Evolutionary conservation across 257 asterid genomes (phyloP).

Genomic region (Nicotiana tomentosiformis): DNA sequence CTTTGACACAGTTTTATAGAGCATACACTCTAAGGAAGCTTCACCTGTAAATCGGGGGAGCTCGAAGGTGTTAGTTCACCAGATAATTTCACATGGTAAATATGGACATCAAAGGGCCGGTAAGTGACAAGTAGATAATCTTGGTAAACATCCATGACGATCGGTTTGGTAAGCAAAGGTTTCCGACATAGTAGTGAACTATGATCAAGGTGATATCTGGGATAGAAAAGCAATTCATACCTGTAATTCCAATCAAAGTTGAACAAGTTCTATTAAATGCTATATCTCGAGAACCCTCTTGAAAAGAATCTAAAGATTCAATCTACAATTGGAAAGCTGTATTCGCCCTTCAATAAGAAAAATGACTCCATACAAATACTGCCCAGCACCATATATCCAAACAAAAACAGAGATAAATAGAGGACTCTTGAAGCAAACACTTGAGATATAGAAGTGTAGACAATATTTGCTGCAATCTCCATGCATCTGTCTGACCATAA

Average conservation of each 20-base stretch:
- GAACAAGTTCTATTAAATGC: not conserved
- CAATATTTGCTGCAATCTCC: not conserved
- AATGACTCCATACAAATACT: not conserved
- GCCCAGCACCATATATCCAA: not conserved
- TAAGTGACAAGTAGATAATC: constrained; percentile 90
- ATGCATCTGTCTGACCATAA: constrained; percentile 8
- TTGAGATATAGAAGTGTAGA: not conserved
- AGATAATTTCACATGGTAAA: constrained; percentile 78
- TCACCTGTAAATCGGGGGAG: constrained; percentile 88
- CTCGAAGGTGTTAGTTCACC: constrained; percentile 93
- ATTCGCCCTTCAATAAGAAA: not conserved
- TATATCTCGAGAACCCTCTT: not conserved
- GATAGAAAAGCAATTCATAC: constrained; percentile 94
- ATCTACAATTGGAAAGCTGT: not conserved
- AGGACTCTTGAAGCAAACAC: not conserved
- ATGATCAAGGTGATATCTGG: constrained; percentile 98
- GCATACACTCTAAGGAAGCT: not conserved
- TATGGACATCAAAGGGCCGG: constrained; percentile 93
- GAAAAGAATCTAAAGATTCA: not conserved
- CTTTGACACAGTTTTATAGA: not conserved
- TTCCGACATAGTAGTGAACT: constrained; percentile 91
- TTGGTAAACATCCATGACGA: constrained; percentile 98
- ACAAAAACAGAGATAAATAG: constrained; percentile 1
- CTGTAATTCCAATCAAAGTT: constrained; percentile 39
- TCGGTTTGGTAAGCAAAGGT: constrained; percentile 74